Percentiles rank a stretch among this genome's conserved stretches.
phyloP scores from a whole-genome alignment of 2,329 filamentous ascomycete species.

The Nemania serpens region DNA sequence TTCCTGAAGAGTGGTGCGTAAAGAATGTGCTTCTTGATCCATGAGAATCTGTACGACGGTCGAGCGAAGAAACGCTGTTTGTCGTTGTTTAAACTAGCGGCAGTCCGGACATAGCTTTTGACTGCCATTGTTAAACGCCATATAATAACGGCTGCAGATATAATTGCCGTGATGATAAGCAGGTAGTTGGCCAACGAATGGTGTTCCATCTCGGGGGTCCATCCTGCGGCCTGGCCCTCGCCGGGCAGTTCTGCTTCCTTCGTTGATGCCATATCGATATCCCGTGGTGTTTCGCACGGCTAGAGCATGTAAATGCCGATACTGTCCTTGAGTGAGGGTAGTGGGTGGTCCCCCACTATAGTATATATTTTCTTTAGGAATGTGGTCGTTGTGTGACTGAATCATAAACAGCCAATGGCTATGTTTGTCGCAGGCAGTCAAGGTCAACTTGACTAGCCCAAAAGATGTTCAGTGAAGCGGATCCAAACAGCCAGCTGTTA shows the following conservation, averaged over 20 bases:
- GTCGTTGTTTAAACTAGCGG: constrained; percentile 78
- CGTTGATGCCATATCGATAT: constrained; percentile 20
- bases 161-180: constrained; percentile 65
- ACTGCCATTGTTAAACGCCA: constrained; percentile 69
- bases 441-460: constrained; percentile 35
- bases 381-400: constrained; percentile 14
- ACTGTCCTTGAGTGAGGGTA: neutral
- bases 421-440: constrained; percentile 15
- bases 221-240: constrained; percentile 39
- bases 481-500: constrained; percentile 36
- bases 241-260: constrained; percentile 24
- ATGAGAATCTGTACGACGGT: constrained; percentile 58
- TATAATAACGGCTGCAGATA: constrained; percentile 65
- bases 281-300: constrained; percentile 4
- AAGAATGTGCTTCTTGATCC: constrained; percentile 68
- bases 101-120: constrained; percentile 70
- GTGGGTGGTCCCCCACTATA: neutral
- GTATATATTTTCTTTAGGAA: constrained; percentile 12
- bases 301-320: neutral
- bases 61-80: constrained; percentile 78
- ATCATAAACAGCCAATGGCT: constrained; percentile 15
- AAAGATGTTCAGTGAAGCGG: constrained; percentile 26
- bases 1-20: constrained; percentile 75
- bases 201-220: constrained; percentile 51
- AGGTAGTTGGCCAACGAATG: constrained; percentile 64